Conservation (phyloP, 2,329 filamentous ascomycete genomes). For the Trichoderma sp. region DNA sequence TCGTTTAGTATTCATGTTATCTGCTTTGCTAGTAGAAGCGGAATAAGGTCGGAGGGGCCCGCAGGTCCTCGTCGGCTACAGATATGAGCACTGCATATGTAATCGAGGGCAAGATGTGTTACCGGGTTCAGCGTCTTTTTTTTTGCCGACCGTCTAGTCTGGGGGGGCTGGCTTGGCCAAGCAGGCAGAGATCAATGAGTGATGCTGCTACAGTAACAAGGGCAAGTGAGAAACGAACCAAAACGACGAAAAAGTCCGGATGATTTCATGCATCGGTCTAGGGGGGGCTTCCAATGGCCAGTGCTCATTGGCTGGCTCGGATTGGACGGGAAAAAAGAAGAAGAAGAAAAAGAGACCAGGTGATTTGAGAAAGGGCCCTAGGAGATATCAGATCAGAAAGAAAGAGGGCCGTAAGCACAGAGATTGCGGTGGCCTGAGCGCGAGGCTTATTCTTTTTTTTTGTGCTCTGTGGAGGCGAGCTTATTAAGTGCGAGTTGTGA, state of each 20-base stretch:
- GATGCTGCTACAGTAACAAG: not conserved
- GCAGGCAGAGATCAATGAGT: not conserved
- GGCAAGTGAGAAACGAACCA: not conserved
- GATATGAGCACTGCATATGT: not conserved
- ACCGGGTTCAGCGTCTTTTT: no score
- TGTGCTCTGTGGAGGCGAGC: conserved; percentile 1
- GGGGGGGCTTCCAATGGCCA: not conserved
- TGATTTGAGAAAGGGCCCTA: not conserved
- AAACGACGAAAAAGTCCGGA: conserved; percentile 1
- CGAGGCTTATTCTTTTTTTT: not conserved
- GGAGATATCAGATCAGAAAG: conserved; percentile 20
- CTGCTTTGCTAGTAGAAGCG: not conserved
- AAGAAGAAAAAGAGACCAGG: not conserved
- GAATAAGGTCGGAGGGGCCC: not conserved
- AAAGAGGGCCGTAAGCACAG: conserved; percentile 17
- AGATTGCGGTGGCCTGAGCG: conserved; percentile 22
- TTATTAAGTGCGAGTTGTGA: not conserved
- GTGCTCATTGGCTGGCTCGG: not conserved
- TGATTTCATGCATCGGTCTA: not conserved
- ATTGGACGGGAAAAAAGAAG: not conserved
- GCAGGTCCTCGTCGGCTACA: not conserved
- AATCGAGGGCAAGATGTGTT: not conserved
- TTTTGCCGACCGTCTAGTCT: not conserved
- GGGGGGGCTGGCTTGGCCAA: not conserved
- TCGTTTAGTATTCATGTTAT: not conserved